A percentile compares a stretch with the other conserved stretches of the same genome.
These are phyloP conservation scores for Eucommia ulmoides DNA, from an alignment of 257 asterid genomes.

Conservation along the genomic window DNA sequence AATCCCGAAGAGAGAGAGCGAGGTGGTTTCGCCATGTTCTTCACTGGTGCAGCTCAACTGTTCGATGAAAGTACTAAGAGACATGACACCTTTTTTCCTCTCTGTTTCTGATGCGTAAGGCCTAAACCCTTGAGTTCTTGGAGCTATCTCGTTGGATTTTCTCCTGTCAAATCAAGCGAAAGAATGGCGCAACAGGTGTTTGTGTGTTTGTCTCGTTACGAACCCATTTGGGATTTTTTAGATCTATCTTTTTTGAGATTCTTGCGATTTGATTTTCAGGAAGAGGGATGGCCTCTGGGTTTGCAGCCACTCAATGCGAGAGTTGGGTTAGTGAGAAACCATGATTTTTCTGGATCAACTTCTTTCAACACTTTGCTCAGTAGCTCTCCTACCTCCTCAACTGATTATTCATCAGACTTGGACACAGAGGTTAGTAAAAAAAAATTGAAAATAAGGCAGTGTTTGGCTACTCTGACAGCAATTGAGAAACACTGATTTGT, in stretches of 20 bases:
- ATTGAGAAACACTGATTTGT: neutral
- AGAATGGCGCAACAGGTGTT: constrained; percentile 24
- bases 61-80: neutral
- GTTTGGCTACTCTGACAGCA: neutral
- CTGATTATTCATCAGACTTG: constrained; percentile 36
- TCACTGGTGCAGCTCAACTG: constrained; percentile 4
- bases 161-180: too few relatives aligned
- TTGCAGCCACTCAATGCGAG: constrained; percentile 36
- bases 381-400: constrained; percentile 25
- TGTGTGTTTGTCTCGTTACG: too few relatives aligned
- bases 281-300: constrained; percentile 51
- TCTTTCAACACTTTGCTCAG: constrained; percentile 36
- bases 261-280: constrained; percentile 29
- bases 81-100: too few relatives aligned
- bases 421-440: constrained; percentile 25
- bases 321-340: constrained; percentile 28
- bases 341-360: constrained; percentile 22
- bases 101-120: too few relatives aligned
- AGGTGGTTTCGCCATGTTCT: neutral
- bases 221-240: neutral
- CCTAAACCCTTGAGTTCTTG: too few relatives aligned
- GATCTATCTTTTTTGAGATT: constrained; percentile 1
- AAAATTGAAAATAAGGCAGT: neutral
- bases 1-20: too few relatives aligned
- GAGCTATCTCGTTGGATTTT: too few relatives aligned